These are phyloP conservation scores for Phytophthora cryptogea DNA, from an alignment of 352 stramenopile genomes.

Conservation along the genomic window DNA sequence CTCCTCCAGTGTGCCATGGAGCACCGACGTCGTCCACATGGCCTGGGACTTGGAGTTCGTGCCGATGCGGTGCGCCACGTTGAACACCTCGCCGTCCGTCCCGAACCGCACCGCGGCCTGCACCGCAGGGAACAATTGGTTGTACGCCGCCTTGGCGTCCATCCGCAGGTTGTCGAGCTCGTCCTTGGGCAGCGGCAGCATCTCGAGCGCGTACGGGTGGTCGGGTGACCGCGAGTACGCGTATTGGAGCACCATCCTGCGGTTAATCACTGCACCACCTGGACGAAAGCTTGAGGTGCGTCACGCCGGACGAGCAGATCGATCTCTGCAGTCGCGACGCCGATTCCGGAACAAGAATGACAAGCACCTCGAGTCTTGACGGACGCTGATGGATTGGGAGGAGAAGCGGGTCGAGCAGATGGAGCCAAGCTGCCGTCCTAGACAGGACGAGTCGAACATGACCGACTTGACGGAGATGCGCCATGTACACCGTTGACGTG, in stretches of 20 bases:
- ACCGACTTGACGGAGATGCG: slow-evolving; percentile 21
- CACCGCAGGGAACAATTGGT: slow-evolving; percentile 44
- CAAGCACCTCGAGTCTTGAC: slow-evolving; percentile 13
- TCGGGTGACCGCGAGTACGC: slow-evolving; percentile 50
- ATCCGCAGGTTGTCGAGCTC: slow-evolving; percentile 37
- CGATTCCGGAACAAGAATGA: slow-evolving; percentile 27
- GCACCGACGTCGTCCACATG: slow-evolving; percentile 60
- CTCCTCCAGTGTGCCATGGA: slow-evolving; percentile 65
- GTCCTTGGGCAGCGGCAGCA: slow-evolving; percentile 40
- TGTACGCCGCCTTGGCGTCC: slow-evolving; percentile 38
- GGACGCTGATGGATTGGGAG: slow-evolving; percentile 15
- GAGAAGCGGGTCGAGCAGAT: slow-evolving; percentile 18
- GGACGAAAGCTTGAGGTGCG: slow-evolving; percentile 1
- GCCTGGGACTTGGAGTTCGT: slow-evolving; percentile 50
- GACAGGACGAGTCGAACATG: slow-evolving; percentile 12
- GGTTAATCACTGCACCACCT: neutral
- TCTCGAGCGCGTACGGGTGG: slow-evolving; percentile 55
- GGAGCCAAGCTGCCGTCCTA: slow-evolving; percentile 8
- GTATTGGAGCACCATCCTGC: slow-evolving; percentile 38
- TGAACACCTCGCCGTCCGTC: slow-evolving; percentile 41
- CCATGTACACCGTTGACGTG: slow-evolving; percentile 24
- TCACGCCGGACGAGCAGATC: neutral
- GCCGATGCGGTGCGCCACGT: slow-evolving; percentile 34
- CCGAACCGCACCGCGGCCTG: slow-evolving; percentile 42
- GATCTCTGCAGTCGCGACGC: slow-evolving; percentile 16